Evolutionary conservation across 2,329 filamentous ascomycete species (phyloP), one percentile per base, ranked within the genome.

Genomic region (Aspergillus sp.): DNA sequence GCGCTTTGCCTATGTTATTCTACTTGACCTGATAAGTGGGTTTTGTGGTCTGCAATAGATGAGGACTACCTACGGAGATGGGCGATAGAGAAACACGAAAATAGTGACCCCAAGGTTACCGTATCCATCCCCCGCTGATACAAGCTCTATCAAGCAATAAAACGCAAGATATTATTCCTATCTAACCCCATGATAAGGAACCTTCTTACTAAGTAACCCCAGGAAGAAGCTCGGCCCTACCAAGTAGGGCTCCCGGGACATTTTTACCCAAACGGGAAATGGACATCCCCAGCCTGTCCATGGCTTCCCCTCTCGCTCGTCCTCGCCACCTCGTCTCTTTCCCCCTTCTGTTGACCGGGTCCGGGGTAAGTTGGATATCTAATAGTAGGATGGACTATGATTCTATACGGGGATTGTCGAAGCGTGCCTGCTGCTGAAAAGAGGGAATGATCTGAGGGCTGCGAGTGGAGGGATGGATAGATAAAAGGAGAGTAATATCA

Each of bases 201-300:
- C 14, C 12, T 37, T 15, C 12, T 14, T 37, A 37, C 35, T 14
- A n/a, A 37, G 35, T 37, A n/a, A 37, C 5, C 35, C 14, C 12
- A n/a, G 12, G 8, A 37, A 37, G 12, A 14, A 37, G 35, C 27
- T 11, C 27, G 27, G 27, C 27, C 27, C 27, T 31, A 31, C 27
- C 27, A 31, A 31, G 27, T 31, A 31, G 27, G 27, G 27, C 27
- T 31, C 31, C 45, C 61, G 64, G 70, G 70, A 72, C 60, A 66
- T 58, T 70, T 73, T 72, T 68, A 57, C 70, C 69, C 21, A 60
- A 67, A 67, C 50, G 35, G 68, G 70, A 57, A 71, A 67, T 56
- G 35, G 37, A 49, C 39, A 44, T 50, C n/a, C 15, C 35, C 24
- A 17, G 35, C 35, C 35, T 15, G 14, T n/a, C 43, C 19, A 35